Evolutionary conservation across 169 alveolate species (phyloP), one percentile per base, ranked within the genome.

Genomic region (Cyclospora cayetanensis): DNA sequence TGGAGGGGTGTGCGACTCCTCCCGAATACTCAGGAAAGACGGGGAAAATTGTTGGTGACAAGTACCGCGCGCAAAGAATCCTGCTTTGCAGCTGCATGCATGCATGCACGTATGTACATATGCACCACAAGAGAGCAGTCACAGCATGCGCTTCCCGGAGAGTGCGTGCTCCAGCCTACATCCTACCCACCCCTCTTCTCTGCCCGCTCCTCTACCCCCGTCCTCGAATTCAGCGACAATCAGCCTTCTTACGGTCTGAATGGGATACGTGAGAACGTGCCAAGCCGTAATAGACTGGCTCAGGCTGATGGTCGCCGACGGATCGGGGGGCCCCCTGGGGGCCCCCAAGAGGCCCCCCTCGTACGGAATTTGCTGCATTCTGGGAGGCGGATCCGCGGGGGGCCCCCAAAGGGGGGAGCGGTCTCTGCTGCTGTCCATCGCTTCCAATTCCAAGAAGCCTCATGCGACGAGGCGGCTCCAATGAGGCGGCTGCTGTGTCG

Each of bases 31-130:
- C 77, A 3, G 41, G 77, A 27, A 65, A 65, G 41, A 65, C 39
- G 15, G 77, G 77, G 3, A 65, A 5, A 15, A 18, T 41, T 3
- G 31, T 31, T 1, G 77, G 77, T 11, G 77, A 65, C 39, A 65
- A 65, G 34, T 65, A 65, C 18, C 77, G 77, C 18, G 77, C 77
- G 39, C 77, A 65, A 9, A 65, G 34, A n/a, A 65, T 65, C 18
- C 77, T 35, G 39, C 77, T 65, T 65, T 65, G 77, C 77, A 65
- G 77, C 77, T 65, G 77, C 70, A 55, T 31, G 25, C n/a, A n/a
- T n/a, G n/a, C n/a, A n/a, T n/a, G n/a, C n/a, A n/a, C n/a, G n/a
- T n/a, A n/a, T n/a, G n/a, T n/a, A n/a, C n/a, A n/a, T n/a, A n/a
- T n/a, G n/a, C n/a, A n/a, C n/a, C n/a, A n/a, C n/a, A n/a, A n/a